Percentiles rank a stretch among this genome's conserved stretches.
These are phyloP conservation scores for Leishmania tarentolae DNA, from an alignment of 208 protist genomes.

Conservation along the genomic window DNA sequence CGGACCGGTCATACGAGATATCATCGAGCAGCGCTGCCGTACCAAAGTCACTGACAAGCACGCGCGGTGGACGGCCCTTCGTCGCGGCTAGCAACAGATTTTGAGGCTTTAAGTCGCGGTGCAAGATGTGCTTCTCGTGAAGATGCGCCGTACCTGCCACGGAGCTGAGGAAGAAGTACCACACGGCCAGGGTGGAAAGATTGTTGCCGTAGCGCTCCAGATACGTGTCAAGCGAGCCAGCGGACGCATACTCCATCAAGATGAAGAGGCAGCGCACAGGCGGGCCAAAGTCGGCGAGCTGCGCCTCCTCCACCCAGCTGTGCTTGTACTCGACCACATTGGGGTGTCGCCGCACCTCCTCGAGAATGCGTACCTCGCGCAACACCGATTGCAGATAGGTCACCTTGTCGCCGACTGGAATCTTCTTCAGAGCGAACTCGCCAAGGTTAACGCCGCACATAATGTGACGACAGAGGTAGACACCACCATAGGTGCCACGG, in stretches of 20 bases:
- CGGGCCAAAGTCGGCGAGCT: constrained; percentile 89
- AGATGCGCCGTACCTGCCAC: constrained; percentile 78
- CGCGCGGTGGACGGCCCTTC: constrained; percentile 56
- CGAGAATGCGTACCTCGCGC: constrained; percentile 83
- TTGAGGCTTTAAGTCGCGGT: constrained; percentile 91
- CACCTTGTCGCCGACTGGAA: constrained; percentile 84
- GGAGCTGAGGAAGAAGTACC: constrained; percentile 90
- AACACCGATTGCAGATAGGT: constrained; percentile 84
- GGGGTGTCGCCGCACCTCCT: constrained; percentile 82
- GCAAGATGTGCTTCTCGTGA: constrained; percentile 84
- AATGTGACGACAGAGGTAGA: constrained; percentile 88
- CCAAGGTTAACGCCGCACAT: constrained; percentile 82
- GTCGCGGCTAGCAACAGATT: constrained; percentile 78
- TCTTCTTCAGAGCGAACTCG: constrained; percentile 91
- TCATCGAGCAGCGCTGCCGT: constrained; percentile 75
- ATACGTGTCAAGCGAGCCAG: constrained; percentile 85
- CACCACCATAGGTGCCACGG: constrained; percentile 83
- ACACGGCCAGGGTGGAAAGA: constrained; percentile 84
- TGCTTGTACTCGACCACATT: constrained; percentile 93
- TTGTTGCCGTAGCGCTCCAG: constrained; percentile 64
- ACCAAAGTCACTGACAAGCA: constrained; percentile 90
- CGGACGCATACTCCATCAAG: constrained; percentile 90
- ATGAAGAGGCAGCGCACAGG: constrained; percentile 89
- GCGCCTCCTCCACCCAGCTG: constrained; percentile 86
- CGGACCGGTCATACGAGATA: constrained; percentile 65